phyloP scores from a whole-genome alignment of 257 asterid species.

The Salvia hispanica region DNA sequence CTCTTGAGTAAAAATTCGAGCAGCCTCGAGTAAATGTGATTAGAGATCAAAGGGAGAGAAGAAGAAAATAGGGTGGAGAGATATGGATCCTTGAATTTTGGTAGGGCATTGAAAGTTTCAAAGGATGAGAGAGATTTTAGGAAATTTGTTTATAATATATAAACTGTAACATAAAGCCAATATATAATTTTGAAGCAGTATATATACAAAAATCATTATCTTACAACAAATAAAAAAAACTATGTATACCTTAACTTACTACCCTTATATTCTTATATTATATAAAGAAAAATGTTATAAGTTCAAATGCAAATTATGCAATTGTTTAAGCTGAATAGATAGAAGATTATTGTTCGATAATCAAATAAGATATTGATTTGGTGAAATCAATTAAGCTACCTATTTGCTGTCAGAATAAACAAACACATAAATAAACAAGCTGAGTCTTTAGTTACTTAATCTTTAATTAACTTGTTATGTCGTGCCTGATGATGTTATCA shows the following conservation, averaged over 20 bases:
- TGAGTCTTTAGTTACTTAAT: neutral
- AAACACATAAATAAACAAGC: no score
- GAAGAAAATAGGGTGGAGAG: slow-evolving; percentile 24
- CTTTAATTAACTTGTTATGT: neutral
- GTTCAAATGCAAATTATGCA: no score
- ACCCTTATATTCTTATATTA: no score
- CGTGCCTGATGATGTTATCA: neutral
- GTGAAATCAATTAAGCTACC: neutral
- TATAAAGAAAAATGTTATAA: no score
- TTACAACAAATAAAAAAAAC: no score
- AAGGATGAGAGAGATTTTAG: slow-evolving; percentile 41
- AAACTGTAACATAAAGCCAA: no score
- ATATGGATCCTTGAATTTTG: slow-evolving; percentile 41
- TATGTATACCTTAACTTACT: no score
- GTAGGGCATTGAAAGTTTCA: slow-evolving; percentile 34
- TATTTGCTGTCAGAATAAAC: neutral
- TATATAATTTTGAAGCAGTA: no score
- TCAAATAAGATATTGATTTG: neutral
- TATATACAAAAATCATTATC: no score
- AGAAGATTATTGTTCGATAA: neutral
- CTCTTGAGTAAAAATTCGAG: neutral
- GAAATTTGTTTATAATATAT: slow-evolving; percentile 22
- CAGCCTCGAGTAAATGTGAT: slow-evolving; percentile 26
- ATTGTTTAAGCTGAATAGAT: neutral
- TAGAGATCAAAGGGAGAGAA: slow-evolving; percentile 24